A percentile compares a stretch with the other conserved stretches of the same genome.
Conservation (phyloP, 2,329 filamentous ascomycete species). For the Rhynchosporium agropyri region DNA sequence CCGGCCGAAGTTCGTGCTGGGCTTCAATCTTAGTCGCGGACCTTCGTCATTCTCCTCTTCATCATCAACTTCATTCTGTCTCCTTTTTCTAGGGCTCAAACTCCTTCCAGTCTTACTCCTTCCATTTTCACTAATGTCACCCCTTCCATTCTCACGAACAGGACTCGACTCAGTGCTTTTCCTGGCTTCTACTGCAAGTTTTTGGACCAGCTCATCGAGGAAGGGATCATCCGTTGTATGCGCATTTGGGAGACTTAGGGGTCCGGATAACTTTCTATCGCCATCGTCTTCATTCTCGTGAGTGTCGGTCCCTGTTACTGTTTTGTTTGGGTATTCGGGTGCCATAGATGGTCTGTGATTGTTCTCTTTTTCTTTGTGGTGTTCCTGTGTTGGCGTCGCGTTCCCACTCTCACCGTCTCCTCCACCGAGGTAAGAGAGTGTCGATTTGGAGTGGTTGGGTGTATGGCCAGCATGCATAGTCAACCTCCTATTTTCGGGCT, state of each 20-base stretch:
- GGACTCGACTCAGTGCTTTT: conserved; percentile 30
- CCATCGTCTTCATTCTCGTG: conserved; percentile 16
- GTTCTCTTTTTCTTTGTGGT: conserved; percentile 17
- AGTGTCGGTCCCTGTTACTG: background rate
- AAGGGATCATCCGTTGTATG: conserved; percentile 33
- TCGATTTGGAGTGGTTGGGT: conserved; percentile 57
- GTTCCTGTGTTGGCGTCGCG: conserved; percentile 37
- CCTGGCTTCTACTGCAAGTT: conserved; percentile 34
- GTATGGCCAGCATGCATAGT: conserved; percentile 67
- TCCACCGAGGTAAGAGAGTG: conserved; percentile 49
- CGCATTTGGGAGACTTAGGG: conserved; percentile 35
- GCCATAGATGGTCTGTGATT: conserved; percentile 21
- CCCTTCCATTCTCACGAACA: no score
- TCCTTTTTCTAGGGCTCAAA: conserved; percentile 3
- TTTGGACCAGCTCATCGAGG: conserved; percentile 33
- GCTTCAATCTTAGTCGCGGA: conserved; percentile 35
- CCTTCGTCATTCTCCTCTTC: conserved; percentile 35
- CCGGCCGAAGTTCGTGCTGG: conserved; percentile 38
- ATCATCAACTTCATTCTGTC: conserved; percentile 15
- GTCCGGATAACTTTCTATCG: conserved; percentile 36
- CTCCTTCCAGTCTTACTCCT: conserved; percentile 6
- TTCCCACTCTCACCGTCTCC: conserved; percentile 37
- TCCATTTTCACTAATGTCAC: no score
- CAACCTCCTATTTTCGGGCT: conserved; percentile 52
- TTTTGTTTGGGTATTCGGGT: background rate